phyloP scores from a whole-genome alignment of 352 stramenopile genomes.

The Globisporangium iwayamae region DNA sequence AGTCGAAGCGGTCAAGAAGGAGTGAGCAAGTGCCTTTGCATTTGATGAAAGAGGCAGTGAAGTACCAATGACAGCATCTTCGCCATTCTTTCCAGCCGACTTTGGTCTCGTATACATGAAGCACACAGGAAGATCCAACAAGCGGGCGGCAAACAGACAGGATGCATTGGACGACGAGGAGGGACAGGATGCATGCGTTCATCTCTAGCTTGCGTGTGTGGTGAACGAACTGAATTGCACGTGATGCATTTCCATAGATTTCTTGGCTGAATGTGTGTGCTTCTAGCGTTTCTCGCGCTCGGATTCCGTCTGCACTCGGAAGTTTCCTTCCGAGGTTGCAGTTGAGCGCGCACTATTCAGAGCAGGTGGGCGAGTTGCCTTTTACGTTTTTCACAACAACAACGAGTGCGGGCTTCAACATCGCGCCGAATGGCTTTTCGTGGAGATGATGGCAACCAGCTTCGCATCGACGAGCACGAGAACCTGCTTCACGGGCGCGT shows the following conservation, averaged over 20 bases:
- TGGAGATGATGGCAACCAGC: neutral
- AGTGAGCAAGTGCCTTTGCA: slow-evolving; percentile 6
- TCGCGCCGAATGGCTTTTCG: neutral
- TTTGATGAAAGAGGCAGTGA: neutral
- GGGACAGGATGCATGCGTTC: neutral
- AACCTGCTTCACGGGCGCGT: slow-evolving; percentile 9
- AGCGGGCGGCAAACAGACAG: neutral
- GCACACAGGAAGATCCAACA: neutral
- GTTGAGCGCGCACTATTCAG: neutral
- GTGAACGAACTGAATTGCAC: slow-evolving; percentile 3
- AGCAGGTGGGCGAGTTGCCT: slow-evolving; percentile 8
- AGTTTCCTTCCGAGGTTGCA: neutral
- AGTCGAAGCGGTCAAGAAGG: slow-evolving; percentile 11
- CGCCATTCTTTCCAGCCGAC: neutral
- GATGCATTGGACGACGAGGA: neutral
- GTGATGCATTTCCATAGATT: slow-evolving; percentile 4
- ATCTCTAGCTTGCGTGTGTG: neutral
- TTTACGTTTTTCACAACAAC: neutral
- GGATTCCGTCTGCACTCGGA: neutral
- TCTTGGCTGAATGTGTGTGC: neutral
- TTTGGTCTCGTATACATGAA: neutral
- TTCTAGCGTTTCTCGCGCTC: neutral
- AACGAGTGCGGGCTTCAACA: slow-evolving; percentile 9
- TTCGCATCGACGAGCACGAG: slow-evolving; percentile 3
- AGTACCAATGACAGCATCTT: neutral